Evolutionary conservation across 495 filamentous ascomycete genomes (phyloP).

Genomic region (Aspergillus egyptiacus): DNA sequence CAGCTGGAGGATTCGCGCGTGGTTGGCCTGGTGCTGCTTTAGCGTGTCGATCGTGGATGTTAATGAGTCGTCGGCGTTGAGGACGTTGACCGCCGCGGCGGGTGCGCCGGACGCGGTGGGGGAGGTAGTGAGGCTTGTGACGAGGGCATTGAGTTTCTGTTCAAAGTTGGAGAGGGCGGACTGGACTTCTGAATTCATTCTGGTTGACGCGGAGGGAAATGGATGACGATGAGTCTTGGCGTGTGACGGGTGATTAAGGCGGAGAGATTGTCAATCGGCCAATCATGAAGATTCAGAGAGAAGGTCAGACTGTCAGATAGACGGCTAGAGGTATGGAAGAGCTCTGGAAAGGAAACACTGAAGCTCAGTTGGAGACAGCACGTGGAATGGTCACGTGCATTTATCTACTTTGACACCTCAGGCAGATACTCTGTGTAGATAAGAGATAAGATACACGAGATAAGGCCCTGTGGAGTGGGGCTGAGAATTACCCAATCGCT

Average conservation of each 20-base stretch:
- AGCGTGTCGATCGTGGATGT: conserved; percentile 36
- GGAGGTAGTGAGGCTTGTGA: conserved; percentile 37
- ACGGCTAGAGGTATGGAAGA: no score
- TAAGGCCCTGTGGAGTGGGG: no score
- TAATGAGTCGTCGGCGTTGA: conserved; percentile 38
- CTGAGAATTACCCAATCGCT: no score
- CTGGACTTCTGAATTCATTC: conserved; percentile 38
- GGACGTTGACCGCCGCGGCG: conserved; percentile 33
- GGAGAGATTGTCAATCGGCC: background rate
- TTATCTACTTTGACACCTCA: background rate
- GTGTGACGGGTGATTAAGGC: background rate
- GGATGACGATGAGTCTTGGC: background rate
- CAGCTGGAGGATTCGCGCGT: conserved; percentile 33
- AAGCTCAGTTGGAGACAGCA: no score
- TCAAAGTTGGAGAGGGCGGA: conserved; percentile 36
- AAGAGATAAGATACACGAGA: no score
- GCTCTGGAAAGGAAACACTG: no score
- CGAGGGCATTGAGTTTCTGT: conserved; percentile 36
- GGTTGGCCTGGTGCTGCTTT: conserved; percentile 40
- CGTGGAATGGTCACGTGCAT: background rate
- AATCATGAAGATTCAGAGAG: no score
- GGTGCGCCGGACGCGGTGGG: conserved; percentile 40
- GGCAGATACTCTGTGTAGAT: background rate
- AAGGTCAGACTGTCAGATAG: no score
- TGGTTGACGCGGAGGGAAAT: background rate